phyloP scores from a whole-genome alignment of 345 rosid genomes.

The Draba incana region DNA sequence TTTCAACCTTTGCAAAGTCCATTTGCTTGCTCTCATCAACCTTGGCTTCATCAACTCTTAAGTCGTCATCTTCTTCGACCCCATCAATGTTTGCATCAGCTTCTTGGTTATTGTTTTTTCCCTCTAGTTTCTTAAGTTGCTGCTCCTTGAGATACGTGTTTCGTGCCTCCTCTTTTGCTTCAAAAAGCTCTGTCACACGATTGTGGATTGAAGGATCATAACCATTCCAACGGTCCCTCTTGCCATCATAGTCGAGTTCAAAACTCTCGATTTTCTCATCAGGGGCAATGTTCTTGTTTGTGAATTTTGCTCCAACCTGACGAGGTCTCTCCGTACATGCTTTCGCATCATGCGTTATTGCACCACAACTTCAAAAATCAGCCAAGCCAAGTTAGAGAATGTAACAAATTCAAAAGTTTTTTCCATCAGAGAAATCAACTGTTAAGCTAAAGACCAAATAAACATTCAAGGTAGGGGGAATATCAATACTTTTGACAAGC shows the following conservation, averaged over 20 bases:
- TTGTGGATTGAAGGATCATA: slow-evolving; percentile 70
- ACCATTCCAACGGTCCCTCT: slow-evolving; percentile 92
- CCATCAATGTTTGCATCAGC: slow-evolving; percentile 58
- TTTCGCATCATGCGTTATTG: slow-evolving; percentile 77
- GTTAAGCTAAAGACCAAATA: too few relatives aligned
- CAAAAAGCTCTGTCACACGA: slow-evolving; percentile 72
- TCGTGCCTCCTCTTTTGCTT: slow-evolving; percentile 83
- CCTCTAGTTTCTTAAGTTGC: slow-evolving; percentile 79
- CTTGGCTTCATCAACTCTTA: slow-evolving; percentile 89
- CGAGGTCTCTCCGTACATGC: slow-evolving; percentile 86
- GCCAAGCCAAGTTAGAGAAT: not conserved
- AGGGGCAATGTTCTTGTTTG: slow-evolving; percentile 74
- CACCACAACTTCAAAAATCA: slow-evolving; percentile 66
- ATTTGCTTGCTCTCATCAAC: slow-evolving; percentile 90
- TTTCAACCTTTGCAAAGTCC: slow-evolving; percentile 98
- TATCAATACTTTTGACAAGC: slow-evolving; percentile 63
- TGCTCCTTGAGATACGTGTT: slow-evolving; percentile 72
- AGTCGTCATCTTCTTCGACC: slow-evolving; percentile 79
- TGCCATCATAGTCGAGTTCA: slow-evolving; percentile 88
- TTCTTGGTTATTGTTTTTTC: slow-evolving; percentile 60
- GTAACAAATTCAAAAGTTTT: not conserved
- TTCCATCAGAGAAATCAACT: not conserved
- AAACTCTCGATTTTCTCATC: slow-evolving; percentile 83
- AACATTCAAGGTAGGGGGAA: too few relatives aligned
- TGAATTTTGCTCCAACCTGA: slow-evolving; percentile 78